Conservation (phyloP, 108 stramenopile genomes). For the Phaeodactylum tricornutum region DNA sequence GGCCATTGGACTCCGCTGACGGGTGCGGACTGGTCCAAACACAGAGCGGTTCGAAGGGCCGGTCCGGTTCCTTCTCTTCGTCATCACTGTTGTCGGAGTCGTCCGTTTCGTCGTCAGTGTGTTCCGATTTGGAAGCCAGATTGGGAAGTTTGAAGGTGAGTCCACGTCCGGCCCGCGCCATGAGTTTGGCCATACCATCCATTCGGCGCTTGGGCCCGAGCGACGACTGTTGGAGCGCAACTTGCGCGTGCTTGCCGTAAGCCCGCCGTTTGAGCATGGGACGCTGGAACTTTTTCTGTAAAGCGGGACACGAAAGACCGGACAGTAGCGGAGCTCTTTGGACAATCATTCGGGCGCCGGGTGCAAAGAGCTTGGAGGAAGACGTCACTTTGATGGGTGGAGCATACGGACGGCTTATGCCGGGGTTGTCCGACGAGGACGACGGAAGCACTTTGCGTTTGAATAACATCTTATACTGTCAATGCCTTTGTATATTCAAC, state of each 20-base stretch:
- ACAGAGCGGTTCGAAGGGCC: slow-evolving; percentile 67
- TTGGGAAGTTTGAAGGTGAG: slow-evolving; percentile 35
- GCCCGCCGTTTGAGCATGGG: slow-evolving; percentile 71
- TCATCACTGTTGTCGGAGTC: slow-evolving; percentile 26
- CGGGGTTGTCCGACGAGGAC: too few relatives aligned
- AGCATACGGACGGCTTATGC: too few relatives aligned
- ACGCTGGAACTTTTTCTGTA: slow-evolving; percentile 60
- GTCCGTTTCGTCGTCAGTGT: slow-evolving; percentile 9
- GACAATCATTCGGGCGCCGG: slow-evolving; percentile 28
- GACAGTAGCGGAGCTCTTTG: slow-evolving; percentile 50
- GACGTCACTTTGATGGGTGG: too few relatives aligned
- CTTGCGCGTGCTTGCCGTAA: slow-evolving; percentile 49
- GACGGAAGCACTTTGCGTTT: too few relatives aligned
- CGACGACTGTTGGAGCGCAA: slow-evolving; percentile 32
- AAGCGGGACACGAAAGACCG: slow-evolving; percentile 41
- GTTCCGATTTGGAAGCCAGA: slow-evolving; percentile 1
- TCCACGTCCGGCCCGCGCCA: slow-evolving; percentile 64
- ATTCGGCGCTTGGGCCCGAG: slow-evolving; percentile 57
- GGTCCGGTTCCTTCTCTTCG: slow-evolving; percentile 40
- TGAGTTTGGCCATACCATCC: slow-evolving; percentile 69
- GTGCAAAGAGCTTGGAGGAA: slow-evolving; percentile 27
- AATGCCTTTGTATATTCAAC: too few relatives aligned
- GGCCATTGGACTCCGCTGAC: neutral
- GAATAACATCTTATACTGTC: too few relatives aligned
- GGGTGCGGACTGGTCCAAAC: slow-evolving; percentile 77